Evolutionary conservation across 2,329 filamentous ascomycete species (phyloP).

Genomic region (Zopfia rhizophila): DNA sequence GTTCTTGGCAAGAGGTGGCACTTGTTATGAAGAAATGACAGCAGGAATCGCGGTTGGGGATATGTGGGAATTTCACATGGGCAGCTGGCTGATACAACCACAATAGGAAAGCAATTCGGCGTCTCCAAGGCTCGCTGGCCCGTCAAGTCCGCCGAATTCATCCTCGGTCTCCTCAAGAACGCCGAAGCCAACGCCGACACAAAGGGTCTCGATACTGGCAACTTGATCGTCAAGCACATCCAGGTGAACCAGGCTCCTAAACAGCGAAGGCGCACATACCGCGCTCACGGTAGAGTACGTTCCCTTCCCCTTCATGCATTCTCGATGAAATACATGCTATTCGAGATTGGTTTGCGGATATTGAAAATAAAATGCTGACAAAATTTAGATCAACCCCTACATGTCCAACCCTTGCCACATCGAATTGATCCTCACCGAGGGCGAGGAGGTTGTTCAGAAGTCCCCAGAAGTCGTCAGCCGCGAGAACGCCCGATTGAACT

Average conservation of each 20-base stretch:
- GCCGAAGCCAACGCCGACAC: constrained; percentile 58
- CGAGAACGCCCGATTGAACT: constrained; percentile 77
- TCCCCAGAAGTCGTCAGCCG: constrained; percentile 73
- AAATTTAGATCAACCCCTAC: constrained; percentile 96
- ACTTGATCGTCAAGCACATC: constrained; percentile 99
- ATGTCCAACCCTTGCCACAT: constrained; percentile 99
- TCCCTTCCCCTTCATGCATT: constrained; percentile 7
- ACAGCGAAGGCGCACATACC: constrained; percentile 99
- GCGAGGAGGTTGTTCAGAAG: constrained; percentile 95
- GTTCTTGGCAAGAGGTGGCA: too few species aligned
- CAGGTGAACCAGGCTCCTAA: constrained; percentile 99
- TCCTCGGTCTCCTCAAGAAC: constrained; percentile 84
- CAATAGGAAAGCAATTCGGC: constrained; percentile 95
- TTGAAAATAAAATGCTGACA: constrained; percentile 4
- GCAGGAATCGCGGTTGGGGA: too few species aligned
- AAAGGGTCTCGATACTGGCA: constrained; percentile 78
- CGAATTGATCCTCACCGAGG: constrained; percentile 99
- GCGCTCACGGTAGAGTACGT: constrained; percentile 99
- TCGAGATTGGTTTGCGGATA: neutral
- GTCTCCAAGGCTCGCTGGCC: constrained; percentile 98
- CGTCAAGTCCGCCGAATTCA: constrained; percentile 98
- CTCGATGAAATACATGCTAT: constrained; percentile 8
- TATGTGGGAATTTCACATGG: too few species aligned
- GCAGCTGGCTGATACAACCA: constrained; percentile 18
- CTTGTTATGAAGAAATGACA: neutral